phyloP scores from a whole-genome alignment of 306 rosid species.

The Sechiopsis laciniata region DNA sequence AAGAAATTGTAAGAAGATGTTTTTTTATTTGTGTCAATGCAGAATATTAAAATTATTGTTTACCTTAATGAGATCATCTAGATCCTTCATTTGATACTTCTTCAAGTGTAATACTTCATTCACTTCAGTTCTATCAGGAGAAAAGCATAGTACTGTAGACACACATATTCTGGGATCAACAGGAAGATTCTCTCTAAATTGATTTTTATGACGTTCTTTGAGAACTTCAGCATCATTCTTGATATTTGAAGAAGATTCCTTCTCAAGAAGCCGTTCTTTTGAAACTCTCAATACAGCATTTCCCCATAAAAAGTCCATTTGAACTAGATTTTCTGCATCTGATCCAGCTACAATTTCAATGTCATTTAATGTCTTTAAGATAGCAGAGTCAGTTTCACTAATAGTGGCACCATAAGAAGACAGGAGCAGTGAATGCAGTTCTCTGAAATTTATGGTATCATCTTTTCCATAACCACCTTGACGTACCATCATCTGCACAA shows the following conservation, averaged over 20 bases:
- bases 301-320: slow-evolving; percentile 50
- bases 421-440: slow-evolving; percentile 52
- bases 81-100: slow-evolving; percentile 28
- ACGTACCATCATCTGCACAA: slow-evolving; percentile 33
- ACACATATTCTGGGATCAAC: slow-evolving; percentile 68
- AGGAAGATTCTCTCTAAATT: slow-evolving; percentile 52
- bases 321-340: slow-evolving; percentile 28
- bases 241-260: slow-evolving; percentile 21
- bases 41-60: slow-evolving; percentile 13
- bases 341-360: slow-evolving; percentile 52
- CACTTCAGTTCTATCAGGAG: slow-evolving; percentile 48
- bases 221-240: slow-evolving; percentile 47
- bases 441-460: slow-evolving; percentile 46
- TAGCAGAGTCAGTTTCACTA: slow-evolving; percentile 48
- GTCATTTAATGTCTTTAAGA: slow-evolving; percentile 52
- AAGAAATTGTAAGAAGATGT: slow-evolving; percentile 7
- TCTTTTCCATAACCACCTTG: slow-evolving; percentile 41
- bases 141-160: slow-evolving; percentile 69
- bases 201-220: slow-evolving; percentile 52
- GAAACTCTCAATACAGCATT: slow-evolving; percentile 37
- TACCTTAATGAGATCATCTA: slow-evolving; percentile 37
- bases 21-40: background rate
- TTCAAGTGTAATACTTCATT: slow-evolving; percentile 34
- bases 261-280: slow-evolving; percentile 36
- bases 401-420: slow-evolving; percentile 68